Evolutionary conservation across 768 basidiomycete genomes (phyloP), one percentile per base, ranked within the genome.

Genomic region (Pleurotus cornucopiae): DNA sequence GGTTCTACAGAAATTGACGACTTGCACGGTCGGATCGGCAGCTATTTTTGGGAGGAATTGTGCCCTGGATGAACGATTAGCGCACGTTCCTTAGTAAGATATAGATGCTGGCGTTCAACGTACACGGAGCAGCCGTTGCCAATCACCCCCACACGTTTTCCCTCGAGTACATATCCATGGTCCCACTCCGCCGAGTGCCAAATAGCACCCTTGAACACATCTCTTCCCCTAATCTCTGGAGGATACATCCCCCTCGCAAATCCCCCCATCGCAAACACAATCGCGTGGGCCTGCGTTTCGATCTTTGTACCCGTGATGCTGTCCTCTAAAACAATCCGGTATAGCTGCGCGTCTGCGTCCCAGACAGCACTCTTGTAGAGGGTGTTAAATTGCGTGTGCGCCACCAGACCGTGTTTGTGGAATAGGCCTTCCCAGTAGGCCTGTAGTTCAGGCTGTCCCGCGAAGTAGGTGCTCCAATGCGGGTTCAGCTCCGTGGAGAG

Each of bases 91-190:
- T 40, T 12, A 4, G 39, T 20, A 49, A 34, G 7, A 11, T 7
- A 53, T 43, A 56, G 56, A 62, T 34, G 2, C 7, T 34, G 30
- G 59, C 21, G 60, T 58, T 21, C 13, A 40, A 72, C 76, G 61
- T 62, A 83, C 76, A 76, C 83, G 40, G 80, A 82, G 58, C 79
- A 84, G 3, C 83, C 85, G 62, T 85, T 85, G 40, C 84, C 84
- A 62, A 86, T 78, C 12, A 86, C 78, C 0, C 79, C 84, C 5
- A 88, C 75, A 23, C 73, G 69, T 66, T 83, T 84, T 1, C 77
- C 78, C 57, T 68, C 68, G 54, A 86, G 63, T 43, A 73, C 63
- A n/a, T 85, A 74, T 60, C 79, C 79, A 51, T 82, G 79, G 43
- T 74, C 67, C 86, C 86, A 79, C 54, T 66, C 62, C 16, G 80